Conservation (phyloP, 148 eudicot species). For the Cornus suecica region DNA sequence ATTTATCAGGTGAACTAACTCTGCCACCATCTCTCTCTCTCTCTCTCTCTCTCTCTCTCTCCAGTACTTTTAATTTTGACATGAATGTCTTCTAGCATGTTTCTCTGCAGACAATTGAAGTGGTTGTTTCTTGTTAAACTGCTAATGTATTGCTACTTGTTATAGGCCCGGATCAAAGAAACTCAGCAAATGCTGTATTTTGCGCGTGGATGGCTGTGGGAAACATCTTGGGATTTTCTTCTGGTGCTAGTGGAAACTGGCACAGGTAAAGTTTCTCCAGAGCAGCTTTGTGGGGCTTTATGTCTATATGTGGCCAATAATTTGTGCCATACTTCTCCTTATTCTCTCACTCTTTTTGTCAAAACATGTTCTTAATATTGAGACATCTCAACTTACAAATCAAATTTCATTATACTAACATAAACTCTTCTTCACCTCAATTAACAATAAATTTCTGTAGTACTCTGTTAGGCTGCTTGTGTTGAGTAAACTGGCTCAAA, state of each 20-base stretch:
- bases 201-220: constrained; percentile 99
- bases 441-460: background rate
- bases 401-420: background rate
- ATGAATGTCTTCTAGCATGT: constrained; percentile 8
- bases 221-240: constrained; percentile 89
- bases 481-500: background rate
- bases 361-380: background rate
- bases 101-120: background rate
- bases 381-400: background rate
- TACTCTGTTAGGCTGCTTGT: background rate
- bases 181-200: constrained; percentile 91
- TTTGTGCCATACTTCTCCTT: background rate
- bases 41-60: background rate
- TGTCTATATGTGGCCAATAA: background rate
- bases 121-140: constrained; percentile 13
- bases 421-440: background rate
- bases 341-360: background rate
- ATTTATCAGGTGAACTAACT: constrained; percentile 65
- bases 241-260: constrained; percentile 94
- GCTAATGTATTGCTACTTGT: constrained; percentile 21
- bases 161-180: constrained; percentile 89
- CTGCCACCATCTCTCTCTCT: background rate
- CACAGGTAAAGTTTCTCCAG: constrained; percentile 46
- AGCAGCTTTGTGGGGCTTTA: background rate
- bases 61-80: constrained; percentile 3